phyloP scores from a whole-genome alignment of 2,329 filamentous ascomycete species.

The Diaporthe caulivora region DNA sequence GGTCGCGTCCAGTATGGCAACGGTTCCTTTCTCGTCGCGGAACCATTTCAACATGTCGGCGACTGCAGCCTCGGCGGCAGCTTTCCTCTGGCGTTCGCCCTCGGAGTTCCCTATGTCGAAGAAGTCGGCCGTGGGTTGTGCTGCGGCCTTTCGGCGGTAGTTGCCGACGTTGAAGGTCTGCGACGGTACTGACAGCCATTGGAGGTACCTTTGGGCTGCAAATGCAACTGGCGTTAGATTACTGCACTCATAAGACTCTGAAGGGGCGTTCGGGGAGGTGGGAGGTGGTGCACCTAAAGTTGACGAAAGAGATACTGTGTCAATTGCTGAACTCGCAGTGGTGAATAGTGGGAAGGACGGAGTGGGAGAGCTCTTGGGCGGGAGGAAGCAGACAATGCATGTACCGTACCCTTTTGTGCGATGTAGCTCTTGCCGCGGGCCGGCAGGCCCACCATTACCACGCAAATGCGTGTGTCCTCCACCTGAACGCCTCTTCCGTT shows the following conservation, averaged over 20 bases:
- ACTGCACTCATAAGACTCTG: slow-evolving; percentile 38
- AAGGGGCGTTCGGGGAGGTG: slow-evolving; percentile 37
- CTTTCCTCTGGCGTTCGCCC: slow-evolving; percentile 88
- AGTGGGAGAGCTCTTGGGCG: neutral
- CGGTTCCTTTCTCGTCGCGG: slow-evolving; percentile 77
- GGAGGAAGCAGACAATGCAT: slow-evolving; percentile 43
- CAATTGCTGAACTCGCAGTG: slow-evolving; percentile 16
- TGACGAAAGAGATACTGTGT: slow-evolving; percentile 23
- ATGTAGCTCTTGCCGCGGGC: slow-evolving; percentile 98
- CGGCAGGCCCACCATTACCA: slow-evolving; percentile 98
- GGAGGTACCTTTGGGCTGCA: slow-evolving; percentile 89
- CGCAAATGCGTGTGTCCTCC: slow-evolving; percentile 96
- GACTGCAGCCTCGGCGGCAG: slow-evolving; percentile 91
- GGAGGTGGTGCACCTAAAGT: slow-evolving; percentile 37
- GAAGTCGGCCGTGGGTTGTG: slow-evolving; percentile 92
- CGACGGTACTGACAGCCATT: slow-evolving; percentile 94
- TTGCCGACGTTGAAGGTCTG: slow-evolving; percentile 98
- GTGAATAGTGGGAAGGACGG: neutral
- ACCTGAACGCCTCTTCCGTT: slow-evolving; percentile 84
- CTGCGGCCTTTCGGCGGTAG: slow-evolving; percentile 90
- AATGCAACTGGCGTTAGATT: slow-evolving; percentile 40
- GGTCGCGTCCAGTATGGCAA: slow-evolving; percentile 95
- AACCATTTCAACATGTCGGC: slow-evolving; percentile 97
- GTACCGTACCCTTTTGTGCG: slow-evolving; percentile 94
- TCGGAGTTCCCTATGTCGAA: slow-evolving; percentile 93